phyloP scores from a whole-genome alignment of 2,329 filamentous ascomycete genomes.

The Zelopaecilomyces penicillatus region DNA sequence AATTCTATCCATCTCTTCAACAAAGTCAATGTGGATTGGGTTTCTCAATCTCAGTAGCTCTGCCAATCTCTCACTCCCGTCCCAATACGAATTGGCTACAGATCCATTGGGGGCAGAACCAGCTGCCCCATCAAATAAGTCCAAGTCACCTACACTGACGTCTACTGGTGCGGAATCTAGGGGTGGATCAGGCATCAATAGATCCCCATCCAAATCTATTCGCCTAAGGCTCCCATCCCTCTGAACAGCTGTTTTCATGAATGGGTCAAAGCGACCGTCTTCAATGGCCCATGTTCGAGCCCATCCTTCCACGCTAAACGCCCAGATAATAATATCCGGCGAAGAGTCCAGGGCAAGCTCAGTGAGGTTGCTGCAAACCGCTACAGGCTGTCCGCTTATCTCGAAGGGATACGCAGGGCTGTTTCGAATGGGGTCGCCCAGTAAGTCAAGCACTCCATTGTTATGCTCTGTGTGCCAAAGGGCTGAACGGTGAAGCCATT shows the following conservation, averaged over 20 bases:
- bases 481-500: conserved; percentile 6
- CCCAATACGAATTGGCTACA: not conserved
- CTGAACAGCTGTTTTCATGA: conserved; percentile 16
- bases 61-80: conserved; percentile 7
- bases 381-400: conserved; percentile 22
- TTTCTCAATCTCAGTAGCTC: conserved; percentile 12
- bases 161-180: not conserved
- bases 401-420: conserved; percentile 19
- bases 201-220: conserved; percentile 23
- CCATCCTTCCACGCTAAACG: conserved; percentile 25
- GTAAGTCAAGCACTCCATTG: conserved; percentile 14
- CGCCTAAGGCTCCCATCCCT: conserved; percentile 24
- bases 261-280: conserved; percentile 12
- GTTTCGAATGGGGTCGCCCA: conserved; percentile 11
- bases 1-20: conserved; percentile 28
- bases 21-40: conserved; percentile 20
- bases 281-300: conserved; percentile 24
- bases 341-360: conserved; percentile 25
- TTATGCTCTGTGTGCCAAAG: conserved; percentile 14
- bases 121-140: conserved; percentile 7
- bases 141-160: conserved; percentile 2
- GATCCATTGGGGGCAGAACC: not conserved
- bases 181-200: conserved; percentile 17
- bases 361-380: conserved; percentile 21
- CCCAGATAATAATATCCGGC: conserved; percentile 27